Evolutionary conservation across 2,329 filamentous ascomycete genomes (phyloP).

Genomic region (Akanthomyces dipterigenus): DNA sequence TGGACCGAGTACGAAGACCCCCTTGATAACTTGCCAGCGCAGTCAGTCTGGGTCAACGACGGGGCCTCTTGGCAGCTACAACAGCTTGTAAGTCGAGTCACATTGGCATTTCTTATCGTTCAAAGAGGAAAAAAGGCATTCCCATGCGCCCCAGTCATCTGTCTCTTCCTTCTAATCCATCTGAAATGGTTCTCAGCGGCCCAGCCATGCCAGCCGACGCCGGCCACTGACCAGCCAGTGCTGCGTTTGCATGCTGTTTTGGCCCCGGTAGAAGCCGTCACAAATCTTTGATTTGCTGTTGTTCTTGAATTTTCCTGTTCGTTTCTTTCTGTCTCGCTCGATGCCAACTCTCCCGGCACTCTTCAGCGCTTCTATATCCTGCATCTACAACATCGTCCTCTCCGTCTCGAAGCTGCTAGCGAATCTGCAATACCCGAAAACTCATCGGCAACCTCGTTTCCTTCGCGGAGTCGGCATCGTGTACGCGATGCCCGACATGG

Average conservation of each 20-base stretch:
- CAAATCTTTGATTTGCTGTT: neutral
- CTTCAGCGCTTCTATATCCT: neutral
- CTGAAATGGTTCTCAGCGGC: slow-evolving; percentile 3
- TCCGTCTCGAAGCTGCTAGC: neutral
- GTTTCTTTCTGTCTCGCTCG: neutral
- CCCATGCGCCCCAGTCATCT: too few species aligned
- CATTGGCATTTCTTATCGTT: slow-evolving; percentile 3
- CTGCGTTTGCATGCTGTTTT: neutral
- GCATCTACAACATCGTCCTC: neutral
- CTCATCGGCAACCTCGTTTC: neutral
- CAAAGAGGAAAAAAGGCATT: neutral
- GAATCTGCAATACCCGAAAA: neutral
- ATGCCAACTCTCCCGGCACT: neutral
- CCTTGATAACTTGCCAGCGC: slow-evolving; percentile 29
- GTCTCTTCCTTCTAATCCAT: neutral
- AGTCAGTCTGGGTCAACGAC: slow-evolving; percentile 36
- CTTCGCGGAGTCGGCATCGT: neutral
- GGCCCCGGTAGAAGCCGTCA: neutral
- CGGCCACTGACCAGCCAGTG: neutral
- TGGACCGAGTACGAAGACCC: slow-evolving; percentile 41
- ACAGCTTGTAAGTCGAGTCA: slow-evolving; percentile 28
- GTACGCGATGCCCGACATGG: neutral
- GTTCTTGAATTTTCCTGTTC: neutral
- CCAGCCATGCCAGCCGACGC: neutral
- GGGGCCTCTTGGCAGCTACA: slow-evolving; percentile 31